These are phyloP conservation scores for Fistulifera solaris DNA, from an alignment of 108 stramenopile species.

Conservation along the genomic window DNA sequence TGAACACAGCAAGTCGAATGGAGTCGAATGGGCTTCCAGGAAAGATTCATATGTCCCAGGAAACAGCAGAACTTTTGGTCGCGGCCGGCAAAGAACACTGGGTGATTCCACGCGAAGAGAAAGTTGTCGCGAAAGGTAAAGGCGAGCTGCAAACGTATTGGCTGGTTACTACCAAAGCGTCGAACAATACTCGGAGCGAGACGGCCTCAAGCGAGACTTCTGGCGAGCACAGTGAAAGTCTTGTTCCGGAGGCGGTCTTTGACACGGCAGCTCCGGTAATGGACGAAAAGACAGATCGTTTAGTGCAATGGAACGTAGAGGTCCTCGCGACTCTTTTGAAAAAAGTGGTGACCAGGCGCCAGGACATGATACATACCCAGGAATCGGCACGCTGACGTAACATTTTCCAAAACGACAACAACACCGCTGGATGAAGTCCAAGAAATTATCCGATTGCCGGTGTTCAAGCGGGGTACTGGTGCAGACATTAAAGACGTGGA, in stretches of 20 bases:
- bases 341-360: constrained; percentile 5
- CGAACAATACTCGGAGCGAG: background rate
- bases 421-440: too few species aligned
- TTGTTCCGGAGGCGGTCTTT: background rate
- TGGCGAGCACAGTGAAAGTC: background rate
- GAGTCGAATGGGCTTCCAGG: constrained; percentile 30
- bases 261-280: background rate
- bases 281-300: constrained; percentile 2
- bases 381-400: too few species aligned
- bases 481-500: too few species aligned
- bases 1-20: constrained; percentile 38
- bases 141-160: constrained; percentile 45
- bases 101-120: constrained; percentile 24
- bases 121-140: constrained; percentile 43
- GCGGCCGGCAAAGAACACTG: constrained; percentile 26
- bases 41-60: constrained; percentile 31
- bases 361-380: too few species aligned
- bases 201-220: background rate
- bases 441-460: too few species aligned
- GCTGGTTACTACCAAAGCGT: constrained; percentile 8
- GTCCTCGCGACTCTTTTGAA: constrained; percentile 10
- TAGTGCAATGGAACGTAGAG: constrained; percentile 18
- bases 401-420: too few species aligned
- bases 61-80: constrained; percentile 30
- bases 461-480: too few species aligned